Evolutionary conservation across 371 early-diverging fungal species (phyloP), one percentile per base, ranked within the genome.

Genomic region (Mortierella sp.): DNA sequence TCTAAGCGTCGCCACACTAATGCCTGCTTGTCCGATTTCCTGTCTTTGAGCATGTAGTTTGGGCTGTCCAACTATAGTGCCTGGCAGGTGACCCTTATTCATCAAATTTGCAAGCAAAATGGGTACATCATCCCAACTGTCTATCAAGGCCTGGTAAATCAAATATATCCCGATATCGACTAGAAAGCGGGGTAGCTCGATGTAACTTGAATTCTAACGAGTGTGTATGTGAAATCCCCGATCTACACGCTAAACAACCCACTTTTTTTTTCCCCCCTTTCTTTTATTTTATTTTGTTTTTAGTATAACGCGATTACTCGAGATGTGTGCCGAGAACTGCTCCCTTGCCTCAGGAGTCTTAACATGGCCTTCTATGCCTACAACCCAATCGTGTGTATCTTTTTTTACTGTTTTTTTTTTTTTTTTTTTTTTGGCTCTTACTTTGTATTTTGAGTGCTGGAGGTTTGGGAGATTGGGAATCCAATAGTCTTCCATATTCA

Each of bases 251-350:
- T 9, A 37, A 37, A 37, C 3, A 37, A 37, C 3, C 9, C 3
- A 37, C 9, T 9, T 37, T 37, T 37, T 9, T 37, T 37, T 37
- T 37, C 9, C 3, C 37, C 37, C 37, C 3, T 14, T 7, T n/a
- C 30, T 4, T 18, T n/a, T n/a, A n/a, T n/a, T n/a, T n/a, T n/a
- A n/a, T n/a, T n/a, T n/a, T n/a, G n/a, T n/a, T n/a, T n/a, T 45
- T 59, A 83, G 85, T 90, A 92, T 83, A 90, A 90, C 62, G 84
- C 85, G 6, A 69, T 92, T 30, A 87, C 88, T 19, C 82, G 92
- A 28, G 88, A 84, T 37, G 84, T 88, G 14, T 88, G 87, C 60
- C 70, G 67, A 11, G 92, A 89, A 62, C 81, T 92, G 5, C 64
- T 90, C 55, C 87, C 90, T 23, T 89, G 88, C 56, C 66, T 90